Evolutionary conservation across 176 grass and related monocot species (phyloP).

Genomic region (Rhipidocladum racemiflorum): DNA sequence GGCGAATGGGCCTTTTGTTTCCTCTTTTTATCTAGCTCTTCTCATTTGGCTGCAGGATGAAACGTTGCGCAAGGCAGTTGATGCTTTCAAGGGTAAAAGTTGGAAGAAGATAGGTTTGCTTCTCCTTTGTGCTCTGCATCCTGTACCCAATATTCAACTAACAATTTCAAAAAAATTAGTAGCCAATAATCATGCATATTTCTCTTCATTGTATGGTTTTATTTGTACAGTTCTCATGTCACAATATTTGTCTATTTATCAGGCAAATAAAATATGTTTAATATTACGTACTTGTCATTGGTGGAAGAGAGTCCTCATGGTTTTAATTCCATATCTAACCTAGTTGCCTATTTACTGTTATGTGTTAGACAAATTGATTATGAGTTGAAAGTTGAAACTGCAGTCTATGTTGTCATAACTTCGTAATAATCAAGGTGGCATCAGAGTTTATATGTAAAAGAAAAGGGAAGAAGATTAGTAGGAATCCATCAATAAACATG

Average conservation of each 20-base stretch:
- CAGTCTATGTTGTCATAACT: background rate
- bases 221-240: background rate
- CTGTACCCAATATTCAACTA: background rate
- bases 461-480: background rate
- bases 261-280: background rate
- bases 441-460: background rate
- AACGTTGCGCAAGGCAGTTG: slow-evolving; percentile 69
- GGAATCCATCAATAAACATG: background rate
- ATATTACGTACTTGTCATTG: background rate
- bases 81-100: slow-evolving; percentile 65
- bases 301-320: background rate
- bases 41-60: slow-evolving; percentile 58
- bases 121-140: slow-evolving; percentile 27
- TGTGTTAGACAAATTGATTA: background rate
- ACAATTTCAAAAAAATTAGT: slow-evolving; percentile 12
- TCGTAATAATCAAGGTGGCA: background rate
- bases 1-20: background rate
- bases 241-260: slow-evolving; percentile 4
- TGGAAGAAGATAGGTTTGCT: slow-evolving; percentile 96
- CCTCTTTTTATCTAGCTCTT: background rate
- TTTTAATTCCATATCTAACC: background rate
- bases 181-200: slow-evolving; percentile 2
- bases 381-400: background rate
- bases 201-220: background rate
- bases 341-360: background rate